Evolutionary conservation across 768 basidiomycete species (phyloP).

Genomic region (Collybia nuda): DNA sequence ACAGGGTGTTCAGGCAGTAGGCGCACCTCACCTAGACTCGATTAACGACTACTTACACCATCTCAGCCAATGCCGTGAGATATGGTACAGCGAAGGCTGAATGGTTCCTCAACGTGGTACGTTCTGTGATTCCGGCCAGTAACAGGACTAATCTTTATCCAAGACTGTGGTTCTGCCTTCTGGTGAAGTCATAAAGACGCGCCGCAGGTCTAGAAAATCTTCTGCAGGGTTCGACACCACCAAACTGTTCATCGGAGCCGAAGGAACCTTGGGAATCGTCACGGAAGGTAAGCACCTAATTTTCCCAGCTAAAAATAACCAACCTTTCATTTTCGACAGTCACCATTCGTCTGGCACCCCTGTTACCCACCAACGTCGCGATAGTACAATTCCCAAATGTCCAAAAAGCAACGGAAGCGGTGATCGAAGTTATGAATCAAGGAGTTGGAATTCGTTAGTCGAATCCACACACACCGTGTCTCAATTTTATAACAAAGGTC

Average conservation of each 20-base stretch:
- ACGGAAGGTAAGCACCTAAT: slow-evolving; percentile 61
- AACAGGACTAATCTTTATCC: neutral
- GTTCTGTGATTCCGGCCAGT: neutral
- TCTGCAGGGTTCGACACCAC: slow-evolving; percentile 87
- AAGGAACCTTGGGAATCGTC: slow-evolving; percentile 80
- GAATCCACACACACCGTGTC: neutral
- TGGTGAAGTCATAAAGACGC: slow-evolving; percentile 90
- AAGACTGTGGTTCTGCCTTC: slow-evolving; percentile 88
- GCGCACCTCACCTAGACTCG: slow-evolving; percentile 5
- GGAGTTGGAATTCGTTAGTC: slow-evolving; percentile 77
- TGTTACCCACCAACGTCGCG: slow-evolving; percentile 81
- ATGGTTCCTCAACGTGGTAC: slow-evolving; percentile 78
- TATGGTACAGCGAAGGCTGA: slow-evolving; percentile 90
- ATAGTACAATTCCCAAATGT: slow-evolving; percentile 81
- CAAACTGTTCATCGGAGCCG: slow-evolving; percentile 84
- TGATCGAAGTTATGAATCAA: slow-evolving; percentile 66
- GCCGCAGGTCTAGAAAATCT: slow-evolving; percentile 75
- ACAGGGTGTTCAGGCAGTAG: slow-evolving; percentile 86
- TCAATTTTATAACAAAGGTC: neutral
- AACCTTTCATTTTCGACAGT: slow-evolving; percentile 34
- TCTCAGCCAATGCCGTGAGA: slow-evolving; percentile 70
- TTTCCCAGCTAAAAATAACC: neutral
- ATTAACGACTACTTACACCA: neutral
- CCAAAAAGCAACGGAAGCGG: slow-evolving; percentile 71
- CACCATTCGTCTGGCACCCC: slow-evolving; percentile 78